These are phyloP conservation scores for Russula sp. DNA, from an alignment of 768 basidiomycete genomes.

Conservation along the genomic window DNA sequence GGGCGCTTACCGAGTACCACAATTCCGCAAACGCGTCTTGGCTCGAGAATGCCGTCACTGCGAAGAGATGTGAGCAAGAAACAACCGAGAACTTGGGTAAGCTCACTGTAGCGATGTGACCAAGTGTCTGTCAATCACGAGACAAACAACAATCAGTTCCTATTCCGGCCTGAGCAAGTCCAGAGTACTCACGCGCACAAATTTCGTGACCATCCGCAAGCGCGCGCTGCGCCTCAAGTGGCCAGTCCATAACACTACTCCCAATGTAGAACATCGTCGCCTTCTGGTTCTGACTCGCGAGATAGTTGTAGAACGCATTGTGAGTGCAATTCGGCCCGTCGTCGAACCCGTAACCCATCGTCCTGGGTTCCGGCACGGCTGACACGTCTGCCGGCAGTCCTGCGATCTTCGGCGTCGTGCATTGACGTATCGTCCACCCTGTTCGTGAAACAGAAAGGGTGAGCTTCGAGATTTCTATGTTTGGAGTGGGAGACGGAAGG, in stretches of 20 bases:
- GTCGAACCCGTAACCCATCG: constrained; percentile 57
- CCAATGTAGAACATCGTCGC: constrained; percentile 63
- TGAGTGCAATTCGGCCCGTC: constrained; percentile 64
- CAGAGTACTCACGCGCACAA: constrained; percentile 41
- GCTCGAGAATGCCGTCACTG: constrained; percentile 57
- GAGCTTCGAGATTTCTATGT: not conserved
- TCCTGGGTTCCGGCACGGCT: constrained; percentile 49
- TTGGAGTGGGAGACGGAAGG: not conserved
- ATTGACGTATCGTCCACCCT: constrained; percentile 42
- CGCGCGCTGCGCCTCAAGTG: constrained; percentile 49
- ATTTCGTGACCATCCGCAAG: constrained; percentile 54
- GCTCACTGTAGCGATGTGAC: constrained; percentile 45
- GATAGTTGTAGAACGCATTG: constrained; percentile 54
- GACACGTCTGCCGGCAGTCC: constrained; percentile 42
- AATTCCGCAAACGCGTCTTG: constrained; percentile 70
- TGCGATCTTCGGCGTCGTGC: constrained; percentile 41
- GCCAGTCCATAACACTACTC: constrained; percentile 51
- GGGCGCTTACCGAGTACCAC: constrained; percentile 51
- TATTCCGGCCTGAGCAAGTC: not conserved
- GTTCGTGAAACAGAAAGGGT: not conserved
- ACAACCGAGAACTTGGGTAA: too few relatives aligned
- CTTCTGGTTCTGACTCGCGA: constrained; percentile 48
- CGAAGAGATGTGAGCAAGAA: not conserved
- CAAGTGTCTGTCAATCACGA: constrained; percentile 34
- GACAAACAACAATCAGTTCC: not conserved